Base-by-base conservation (phyloP, 768 basidiomycete species). In the Calocera cornea region DNA sequence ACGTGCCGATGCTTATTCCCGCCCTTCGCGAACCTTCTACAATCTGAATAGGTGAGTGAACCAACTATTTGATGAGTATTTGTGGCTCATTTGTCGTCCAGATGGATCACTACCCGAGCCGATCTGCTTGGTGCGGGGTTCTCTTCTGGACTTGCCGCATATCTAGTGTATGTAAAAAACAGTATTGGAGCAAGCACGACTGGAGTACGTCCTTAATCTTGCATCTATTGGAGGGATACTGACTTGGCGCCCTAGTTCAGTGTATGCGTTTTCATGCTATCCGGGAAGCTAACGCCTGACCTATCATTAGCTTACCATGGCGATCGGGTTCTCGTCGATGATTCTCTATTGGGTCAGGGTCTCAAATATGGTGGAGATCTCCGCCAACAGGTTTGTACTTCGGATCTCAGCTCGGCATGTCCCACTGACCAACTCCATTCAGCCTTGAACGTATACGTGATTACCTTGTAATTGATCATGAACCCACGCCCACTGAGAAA, bases 381-480 rank as follows among this genome's bases (percentile, higher is more conserved):
- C 54, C 38, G 67, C 60, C 34, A 47, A 47, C 27, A 41, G 33
- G 54, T 64, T 29, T 34, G 41, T 34, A 29, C 44, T 7, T 3
- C 63, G 16, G 41, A 16, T 41, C 34, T 11, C n/a, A 19, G 16
- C 3, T 47, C n/a, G n/a, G n/a, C n/a, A n/a, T n/a, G n/a, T 17
- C 19, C 24, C 16, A 7, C 19, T 24, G 7, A 38, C 3, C 7
- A 33, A 5, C 40, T 38, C 34, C 3, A 7, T 19, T 24, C 54
- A 60, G 77, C 76, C 68, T 82, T 49, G 80, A 84, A 72, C 79
- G 85, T 44, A 79, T 86, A 50, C 77, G 81, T 50, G 81, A 81
- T 50, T 86, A 85, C 71, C 73, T 86, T 36, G 74, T 77, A 19
- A 83, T 84, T 44, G 84, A 84, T 64, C 83, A 83, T 67, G 86